Conservation (phyloP, 495 filamentous ascomycete genomes). For the Aspergillus bertholletiae region DNA sequence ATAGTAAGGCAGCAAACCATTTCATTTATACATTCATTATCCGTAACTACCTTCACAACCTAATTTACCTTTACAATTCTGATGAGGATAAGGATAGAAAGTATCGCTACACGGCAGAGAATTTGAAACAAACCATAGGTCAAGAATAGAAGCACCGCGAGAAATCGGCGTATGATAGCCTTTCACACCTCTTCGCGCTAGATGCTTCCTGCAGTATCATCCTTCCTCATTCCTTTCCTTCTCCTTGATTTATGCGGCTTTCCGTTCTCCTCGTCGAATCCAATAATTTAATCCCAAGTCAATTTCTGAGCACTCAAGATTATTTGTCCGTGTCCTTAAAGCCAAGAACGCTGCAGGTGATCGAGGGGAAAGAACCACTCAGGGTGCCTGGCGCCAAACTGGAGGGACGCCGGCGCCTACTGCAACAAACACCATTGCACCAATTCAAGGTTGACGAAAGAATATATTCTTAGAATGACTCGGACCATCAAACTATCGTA, state of each 20-base stretch:
- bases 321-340: constrained; percentile 14
- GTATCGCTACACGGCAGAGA: background rate
- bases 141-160: constrained; percentile 1
- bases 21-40: too few species aligned
- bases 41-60: background rate
- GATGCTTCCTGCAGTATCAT: background rate
- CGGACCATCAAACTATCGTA: constrained; percentile 11
- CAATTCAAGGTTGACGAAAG: constrained; percentile 1
- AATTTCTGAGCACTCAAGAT: constrained; percentile 2
- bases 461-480: constrained; percentile 21
- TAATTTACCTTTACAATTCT: background rate
- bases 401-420: constrained; percentile 26
- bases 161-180: background rate
- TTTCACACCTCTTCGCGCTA: background rate
- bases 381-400: constrained; percentile 22
- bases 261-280: constrained; percentile 5
- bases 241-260: background rate
- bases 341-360: constrained; percentile 11
- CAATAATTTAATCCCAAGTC: background rate
- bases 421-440: constrained; percentile 15
- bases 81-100: constrained; percentile 2
- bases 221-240: background rate
- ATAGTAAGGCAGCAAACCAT: too few species aligned
- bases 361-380: constrained; percentile 17
- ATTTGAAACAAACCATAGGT: constrained; percentile 2